A percentile compares a stretch with the other conserved stretches of the same genome.
These are phyloP conservation scores for Rhizopogon roseolus DNA, from an alignment of 768 basidiomycete species.

Conservation along the genomic window DNA sequence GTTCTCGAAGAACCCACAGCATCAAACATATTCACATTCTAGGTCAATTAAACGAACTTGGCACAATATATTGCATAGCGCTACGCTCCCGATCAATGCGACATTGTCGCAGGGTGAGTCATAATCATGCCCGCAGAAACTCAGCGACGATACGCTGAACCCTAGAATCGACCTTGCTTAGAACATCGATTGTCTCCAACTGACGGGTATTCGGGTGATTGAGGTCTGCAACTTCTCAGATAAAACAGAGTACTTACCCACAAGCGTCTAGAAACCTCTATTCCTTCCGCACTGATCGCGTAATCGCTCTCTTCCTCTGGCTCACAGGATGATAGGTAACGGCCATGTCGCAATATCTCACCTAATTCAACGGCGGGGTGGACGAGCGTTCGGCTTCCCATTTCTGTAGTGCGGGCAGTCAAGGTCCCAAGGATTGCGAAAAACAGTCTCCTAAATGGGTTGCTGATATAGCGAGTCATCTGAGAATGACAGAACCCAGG, in stretches of 20 bases:
- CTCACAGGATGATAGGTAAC: constrained; percentile 23
- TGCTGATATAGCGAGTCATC: constrained; percentile 11
- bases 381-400: constrained; percentile 28
- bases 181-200: constrained; percentile 13
- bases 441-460: constrained; percentile 1
- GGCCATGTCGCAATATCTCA: constrained; percentile 14
- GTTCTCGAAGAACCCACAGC: not conserved
- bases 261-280: constrained; percentile 20
- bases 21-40: not conserved
- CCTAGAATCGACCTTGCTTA: constrained; percentile 12
- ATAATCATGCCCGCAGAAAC: not conserved
- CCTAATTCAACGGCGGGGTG: constrained; percentile 21
- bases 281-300: constrained; percentile 25
- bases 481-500: constrained; percentile 29
- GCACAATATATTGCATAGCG: not conserved
- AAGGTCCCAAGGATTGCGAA: constrained; percentile 3
- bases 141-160: constrained; percentile 10
- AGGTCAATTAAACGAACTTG: not conserved
- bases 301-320: constrained; percentile 29
- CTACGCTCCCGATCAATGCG: not conserved
- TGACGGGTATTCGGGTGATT: not conserved
- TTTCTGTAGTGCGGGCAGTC: constrained; percentile 23
- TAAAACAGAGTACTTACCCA: constrained; percentile 24
- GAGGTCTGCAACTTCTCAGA: not conserved
- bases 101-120: not conserved